Percentiles rank a stretch among this genome's conserved stretches.
Conservation (phyloP, 208 protist genomes). For the Crithidia brevicula region DNA sequence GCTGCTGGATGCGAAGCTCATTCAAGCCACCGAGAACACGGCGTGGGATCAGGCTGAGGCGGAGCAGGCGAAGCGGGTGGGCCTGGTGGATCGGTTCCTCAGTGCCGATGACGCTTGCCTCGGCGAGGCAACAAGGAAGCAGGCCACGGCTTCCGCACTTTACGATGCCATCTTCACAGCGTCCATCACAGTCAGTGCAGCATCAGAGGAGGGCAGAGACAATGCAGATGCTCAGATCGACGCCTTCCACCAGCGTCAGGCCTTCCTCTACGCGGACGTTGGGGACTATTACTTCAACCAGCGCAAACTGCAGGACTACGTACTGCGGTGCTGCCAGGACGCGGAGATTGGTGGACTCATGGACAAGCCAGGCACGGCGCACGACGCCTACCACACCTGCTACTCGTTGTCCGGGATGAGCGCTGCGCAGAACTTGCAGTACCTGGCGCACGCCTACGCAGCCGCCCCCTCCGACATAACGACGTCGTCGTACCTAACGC, state of each 20-base stretch:
- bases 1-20: slow-evolving; percentile 46
- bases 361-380: slow-evolving; percentile 81
- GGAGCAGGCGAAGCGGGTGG: slow-evolving; percentile 14
- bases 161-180: slow-evolving; percentile 18
- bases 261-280: slow-evolving; percentile 50
- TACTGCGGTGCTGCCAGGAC: slow-evolving; percentile 81
- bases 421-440: slow-evolving; percentile 79
- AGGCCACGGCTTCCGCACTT: not conserved
- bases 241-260: slow-evolving; percentile 9
- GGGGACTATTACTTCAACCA: slow-evolving; percentile 84
- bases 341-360: slow-evolving; percentile 66
- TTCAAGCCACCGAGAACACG: slow-evolving; percentile 17
- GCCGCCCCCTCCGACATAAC: not conserved
- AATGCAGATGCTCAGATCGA: not conserved
- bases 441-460: slow-evolving; percentile 33
- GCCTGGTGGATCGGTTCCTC: slow-evolving; percentile 45
- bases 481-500: slow-evolving; percentile 33
- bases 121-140: slow-evolving; percentile 7
- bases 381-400: slow-evolving; percentile 93
- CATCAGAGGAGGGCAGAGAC: not conserved
- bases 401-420: slow-evolving; percentile 87
- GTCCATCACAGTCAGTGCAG: not conserved
- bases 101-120: slow-evolving; percentile 27
- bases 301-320: slow-evolving; percentile 74
- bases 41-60: slow-evolving; percentile 54